A percentile compares a stretch with the other conserved stretches of the same genome.
Conservation (phyloP, 2,329 filamentous ascomycete species). For the Aureobasidium mangrovei region DNA sequence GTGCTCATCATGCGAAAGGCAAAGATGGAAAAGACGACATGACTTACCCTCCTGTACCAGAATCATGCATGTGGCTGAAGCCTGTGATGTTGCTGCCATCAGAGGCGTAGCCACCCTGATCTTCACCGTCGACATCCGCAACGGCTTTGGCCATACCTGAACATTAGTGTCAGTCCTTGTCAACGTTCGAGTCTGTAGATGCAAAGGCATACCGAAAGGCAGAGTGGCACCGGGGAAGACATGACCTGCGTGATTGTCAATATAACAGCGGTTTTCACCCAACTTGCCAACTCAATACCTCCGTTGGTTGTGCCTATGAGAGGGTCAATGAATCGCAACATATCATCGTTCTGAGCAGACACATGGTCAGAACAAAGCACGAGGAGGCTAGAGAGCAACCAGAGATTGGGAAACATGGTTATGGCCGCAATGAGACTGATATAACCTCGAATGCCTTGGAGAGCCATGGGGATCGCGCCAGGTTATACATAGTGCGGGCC, state of each 20-base stretch:
- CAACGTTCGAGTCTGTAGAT: background rate
- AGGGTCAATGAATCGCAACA: constrained; percentile 33
- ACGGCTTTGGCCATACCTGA: constrained; percentile 39
- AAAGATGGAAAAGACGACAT: background rate
- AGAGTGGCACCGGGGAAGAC: constrained; percentile 40
- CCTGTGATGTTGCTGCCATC: constrained; percentile 36
- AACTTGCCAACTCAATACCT: constrained; percentile 21
- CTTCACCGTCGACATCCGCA: constrained; percentile 40
- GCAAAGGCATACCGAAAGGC: constrained; percentile 30
- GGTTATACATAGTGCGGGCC: background rate
- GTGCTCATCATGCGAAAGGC: constrained; percentile 5
- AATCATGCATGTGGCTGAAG: constrained; percentile 43
- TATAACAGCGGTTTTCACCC: constrained; percentile 10
- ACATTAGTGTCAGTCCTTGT: background rate
- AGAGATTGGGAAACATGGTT: background rate
- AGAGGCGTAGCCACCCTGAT: constrained; percentile 49
- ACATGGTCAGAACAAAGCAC: background rate
- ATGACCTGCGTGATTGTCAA: constrained; percentile 27
- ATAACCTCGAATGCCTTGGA: background rate
- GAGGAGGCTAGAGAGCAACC: background rate
- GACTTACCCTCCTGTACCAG: constrained; percentile 36
- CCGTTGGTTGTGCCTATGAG: constrained; percentile 37
- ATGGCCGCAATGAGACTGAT: background rate
- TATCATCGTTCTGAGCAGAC: constrained; percentile 17
- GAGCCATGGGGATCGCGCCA: background rate